Evolutionary conservation across 225 moss, liverwort and hornwort species (phyloP).

Genomic region (Neckera pumila): DNA sequence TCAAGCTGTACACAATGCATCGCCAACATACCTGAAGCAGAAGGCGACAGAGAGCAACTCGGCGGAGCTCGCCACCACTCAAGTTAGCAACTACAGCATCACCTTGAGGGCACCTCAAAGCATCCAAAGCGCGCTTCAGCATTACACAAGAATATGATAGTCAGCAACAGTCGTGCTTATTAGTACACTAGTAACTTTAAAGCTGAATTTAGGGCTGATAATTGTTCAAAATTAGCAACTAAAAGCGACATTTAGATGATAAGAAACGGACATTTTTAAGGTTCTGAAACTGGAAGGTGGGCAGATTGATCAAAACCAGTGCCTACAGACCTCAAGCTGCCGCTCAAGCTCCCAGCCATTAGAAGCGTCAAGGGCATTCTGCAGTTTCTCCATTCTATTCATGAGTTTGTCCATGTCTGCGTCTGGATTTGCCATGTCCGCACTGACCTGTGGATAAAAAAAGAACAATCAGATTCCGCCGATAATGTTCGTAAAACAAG

Average conservation of each 20-base stretch:
- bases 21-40: constrained; percentile 61
- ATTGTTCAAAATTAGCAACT: not conserved
- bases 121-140: constrained; percentile 80
- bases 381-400: constrained; percentile 82
- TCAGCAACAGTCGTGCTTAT: not conserved
- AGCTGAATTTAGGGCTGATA: not conserved
- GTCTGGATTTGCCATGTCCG: constrained; percentile 74
- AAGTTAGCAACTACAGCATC: constrained; percentile 71
- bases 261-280: not conserved
- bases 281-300: not conserved
- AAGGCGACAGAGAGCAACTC: constrained; percentile 93
- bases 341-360: constrained; percentile 97
- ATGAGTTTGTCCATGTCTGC: constrained; percentile 94
- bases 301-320: not conserved
- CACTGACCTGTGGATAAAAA: constrained; percentile 52
- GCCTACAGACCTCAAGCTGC: constrained; percentile 63
- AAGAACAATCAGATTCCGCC: not conserved
- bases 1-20: not conserved
- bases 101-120: constrained; percentile 80
- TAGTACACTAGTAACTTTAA: not conserved
- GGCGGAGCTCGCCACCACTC: constrained; percentile 91
- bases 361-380: constrained; percentile 83
- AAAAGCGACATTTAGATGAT: not conserved
- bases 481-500: not conserved
- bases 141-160: not conserved